Evolutionary conservation across 1,139 yeast species (phyloP).

Genomic region (Debaryomycetaceae sp.): DNA sequence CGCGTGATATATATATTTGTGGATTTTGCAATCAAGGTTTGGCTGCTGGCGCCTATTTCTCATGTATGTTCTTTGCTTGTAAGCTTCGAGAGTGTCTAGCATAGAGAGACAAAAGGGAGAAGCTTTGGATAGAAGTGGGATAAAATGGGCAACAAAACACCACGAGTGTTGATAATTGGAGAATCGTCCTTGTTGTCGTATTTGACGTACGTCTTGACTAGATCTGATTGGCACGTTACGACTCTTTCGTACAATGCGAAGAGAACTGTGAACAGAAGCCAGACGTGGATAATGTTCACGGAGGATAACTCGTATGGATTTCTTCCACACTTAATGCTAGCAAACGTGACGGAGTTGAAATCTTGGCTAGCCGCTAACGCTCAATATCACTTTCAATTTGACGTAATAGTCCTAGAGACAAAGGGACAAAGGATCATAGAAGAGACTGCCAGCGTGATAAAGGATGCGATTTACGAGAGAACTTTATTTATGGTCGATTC

Average conservation of each 20-base stretch:
- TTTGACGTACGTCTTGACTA: constrained; percentile 9
- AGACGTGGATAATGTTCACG: constrained; percentile 3
- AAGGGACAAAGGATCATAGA: constrained; percentile 2
- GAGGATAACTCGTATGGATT: constrained; percentile 2
- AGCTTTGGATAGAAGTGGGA: background rate
- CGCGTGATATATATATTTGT: constrained; percentile 2
- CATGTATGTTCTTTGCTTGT: background rate
- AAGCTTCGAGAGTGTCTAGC: background rate
- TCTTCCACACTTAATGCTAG: constrained; percentile 1
- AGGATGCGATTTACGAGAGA: constrained; percentile 2
- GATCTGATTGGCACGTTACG: constrained; percentile 7
- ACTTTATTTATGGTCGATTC: constrained; percentile 15
- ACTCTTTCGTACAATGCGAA: constrained; percentile 1
- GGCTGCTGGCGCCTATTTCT: background rate
- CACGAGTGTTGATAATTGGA: constrained; percentile 11
- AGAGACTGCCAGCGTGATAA: constrained; percentile 4
- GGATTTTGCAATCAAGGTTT: constrained; percentile 6
- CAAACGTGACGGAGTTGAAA: constrained; percentile 1
- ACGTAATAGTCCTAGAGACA: constrained; percentile 9
- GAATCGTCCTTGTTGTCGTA: constrained; percentile 12
- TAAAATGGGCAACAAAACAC: background rate
- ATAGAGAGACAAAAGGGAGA: background rate
- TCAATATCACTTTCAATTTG: constrained; percentile 7
- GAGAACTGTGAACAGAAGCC: background rate
- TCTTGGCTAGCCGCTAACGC: constrained; percentile 4